phyloP scores from a whole-genome alignment of 176 grass and related monocot genomes.

The Triticum urartu region DNA sequence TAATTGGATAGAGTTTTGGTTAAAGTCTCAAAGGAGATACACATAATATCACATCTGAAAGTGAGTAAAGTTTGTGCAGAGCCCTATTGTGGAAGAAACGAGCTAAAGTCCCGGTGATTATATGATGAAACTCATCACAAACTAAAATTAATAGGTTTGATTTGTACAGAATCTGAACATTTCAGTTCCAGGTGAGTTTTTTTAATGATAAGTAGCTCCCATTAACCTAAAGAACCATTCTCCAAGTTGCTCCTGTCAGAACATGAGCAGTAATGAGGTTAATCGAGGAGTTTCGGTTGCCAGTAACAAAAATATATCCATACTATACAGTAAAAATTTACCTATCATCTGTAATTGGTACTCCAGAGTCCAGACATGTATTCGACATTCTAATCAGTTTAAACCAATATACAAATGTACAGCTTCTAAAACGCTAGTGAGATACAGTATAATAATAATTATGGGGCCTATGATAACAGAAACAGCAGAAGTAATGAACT shows the following conservation, averaged over 20 bases:
- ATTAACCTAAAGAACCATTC: background rate
- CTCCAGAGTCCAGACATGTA: background rate
- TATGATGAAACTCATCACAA: background rate
- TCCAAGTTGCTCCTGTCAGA: background rate
- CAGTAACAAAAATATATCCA: background rate
- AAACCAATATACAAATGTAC: background rate
- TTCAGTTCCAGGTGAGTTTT: background rate
- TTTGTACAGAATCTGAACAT: background rate
- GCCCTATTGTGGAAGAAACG: slow-evolving; percentile 31
- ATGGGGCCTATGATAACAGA: background rate
- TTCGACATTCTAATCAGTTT: background rate
- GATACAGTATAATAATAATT: background rate
- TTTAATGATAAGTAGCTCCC: background rate
- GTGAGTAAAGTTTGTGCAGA: slow-evolving; percentile 10
- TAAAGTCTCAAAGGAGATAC: slow-evolving; percentile 4
- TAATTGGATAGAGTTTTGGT: slow-evolving; percentile 25
- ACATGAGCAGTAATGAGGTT: background rate
- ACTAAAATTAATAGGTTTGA: background rate
- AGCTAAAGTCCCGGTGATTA: background rate
- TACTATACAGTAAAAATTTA: background rate
- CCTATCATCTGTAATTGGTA: background rate
- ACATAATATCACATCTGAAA: slow-evolving; percentile 20
- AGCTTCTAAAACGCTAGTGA: background rate
- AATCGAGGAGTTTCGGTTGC: background rate
- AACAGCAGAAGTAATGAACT: background rate